Conservation (phyloP, 2,329 filamentous ascomycete species). For the Magnaporthiopsis rhizophila region DNA sequence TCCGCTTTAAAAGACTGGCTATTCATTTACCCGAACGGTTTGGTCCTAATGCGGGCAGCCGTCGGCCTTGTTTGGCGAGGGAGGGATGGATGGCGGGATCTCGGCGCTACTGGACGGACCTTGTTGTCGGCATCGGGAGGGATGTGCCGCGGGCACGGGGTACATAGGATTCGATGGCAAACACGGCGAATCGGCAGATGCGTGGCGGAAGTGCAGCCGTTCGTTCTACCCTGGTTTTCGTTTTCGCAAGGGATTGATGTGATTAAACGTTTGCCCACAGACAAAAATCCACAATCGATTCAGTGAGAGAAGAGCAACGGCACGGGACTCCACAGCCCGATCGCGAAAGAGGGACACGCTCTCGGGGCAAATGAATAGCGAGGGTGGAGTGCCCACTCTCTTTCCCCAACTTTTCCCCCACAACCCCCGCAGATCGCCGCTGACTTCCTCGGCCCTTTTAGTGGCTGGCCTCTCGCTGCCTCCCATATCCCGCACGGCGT, state of each 20-base stretch:
- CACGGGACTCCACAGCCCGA: no score
- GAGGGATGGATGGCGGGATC: neutral
- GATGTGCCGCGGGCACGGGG: neutral
- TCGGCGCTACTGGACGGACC: neutral
- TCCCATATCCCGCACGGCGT: no score
- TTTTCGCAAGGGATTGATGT: no score
- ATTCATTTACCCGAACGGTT: neutral
- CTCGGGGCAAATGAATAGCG: neutral
- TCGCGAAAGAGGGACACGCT: neutral
- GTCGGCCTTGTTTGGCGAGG: neutral
- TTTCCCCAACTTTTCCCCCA: neutral
- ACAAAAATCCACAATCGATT: no score
- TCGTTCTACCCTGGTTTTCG: no score
- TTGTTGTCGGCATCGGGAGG: neutral
- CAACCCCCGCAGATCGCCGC: neutral
- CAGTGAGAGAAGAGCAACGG: no score
- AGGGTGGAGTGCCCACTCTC: no score
- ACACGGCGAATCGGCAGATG: neutral
- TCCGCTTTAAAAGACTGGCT: neutral
- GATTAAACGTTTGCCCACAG: no score
- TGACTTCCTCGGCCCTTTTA: neutral
- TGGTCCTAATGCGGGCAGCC: neutral
- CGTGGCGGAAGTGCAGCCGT: no score
- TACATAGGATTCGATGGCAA: neutral
- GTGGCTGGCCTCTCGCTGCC: no score